Conservation (phyloP, 2,329 filamentous ascomycete species). For the Trichoderma atrobrunneum region DNA sequence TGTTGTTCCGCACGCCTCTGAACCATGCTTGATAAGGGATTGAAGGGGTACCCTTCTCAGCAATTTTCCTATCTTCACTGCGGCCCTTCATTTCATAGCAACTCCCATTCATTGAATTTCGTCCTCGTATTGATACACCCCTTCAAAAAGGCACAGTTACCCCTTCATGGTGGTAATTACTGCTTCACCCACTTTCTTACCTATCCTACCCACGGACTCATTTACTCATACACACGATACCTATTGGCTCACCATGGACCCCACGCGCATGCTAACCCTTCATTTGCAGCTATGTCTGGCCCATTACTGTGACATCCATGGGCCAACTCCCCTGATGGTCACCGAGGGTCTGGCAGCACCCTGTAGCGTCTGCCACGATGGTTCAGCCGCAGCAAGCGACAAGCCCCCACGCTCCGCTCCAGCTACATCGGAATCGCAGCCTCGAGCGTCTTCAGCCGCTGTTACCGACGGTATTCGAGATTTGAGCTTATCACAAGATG, state of each 20-base stretch:
- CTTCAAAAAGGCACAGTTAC: background rate
- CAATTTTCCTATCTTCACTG: background rate
- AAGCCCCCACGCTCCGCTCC: conserved; percentile 42
- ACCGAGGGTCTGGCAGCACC: conserved; percentile 63
- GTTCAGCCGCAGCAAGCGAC: conserved; percentile 24
- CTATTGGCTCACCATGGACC: conserved; percentile 28
- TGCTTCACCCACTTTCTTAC: background rate
- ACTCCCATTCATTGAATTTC: background rate
- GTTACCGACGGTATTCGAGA: conserved; percentile 49
- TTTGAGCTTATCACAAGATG: conserved; percentile 45
- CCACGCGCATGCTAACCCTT: conserved; percentile 33
- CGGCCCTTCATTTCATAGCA: background rate
- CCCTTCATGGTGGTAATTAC: background rate
- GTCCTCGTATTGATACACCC: background rate
- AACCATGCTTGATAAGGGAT: conserved; percentile 7
- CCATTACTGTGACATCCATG: conserved; percentile 69
- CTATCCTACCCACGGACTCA: background rate
- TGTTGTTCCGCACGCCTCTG: background rate
- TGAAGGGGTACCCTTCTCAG: conserved; percentile 1
- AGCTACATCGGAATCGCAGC: conserved; percentile 34
- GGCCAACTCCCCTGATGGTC: conserved; percentile 67
- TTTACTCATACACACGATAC: background rate
- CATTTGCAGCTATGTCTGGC: conserved; percentile 62
- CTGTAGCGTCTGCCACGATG: conserved; percentile 58
- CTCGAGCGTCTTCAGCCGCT: conserved; percentile 35